Base-by-base conservation (phyloP, 352 stramenopile genomes). In the Globisporangium acanthophoron region DNA sequence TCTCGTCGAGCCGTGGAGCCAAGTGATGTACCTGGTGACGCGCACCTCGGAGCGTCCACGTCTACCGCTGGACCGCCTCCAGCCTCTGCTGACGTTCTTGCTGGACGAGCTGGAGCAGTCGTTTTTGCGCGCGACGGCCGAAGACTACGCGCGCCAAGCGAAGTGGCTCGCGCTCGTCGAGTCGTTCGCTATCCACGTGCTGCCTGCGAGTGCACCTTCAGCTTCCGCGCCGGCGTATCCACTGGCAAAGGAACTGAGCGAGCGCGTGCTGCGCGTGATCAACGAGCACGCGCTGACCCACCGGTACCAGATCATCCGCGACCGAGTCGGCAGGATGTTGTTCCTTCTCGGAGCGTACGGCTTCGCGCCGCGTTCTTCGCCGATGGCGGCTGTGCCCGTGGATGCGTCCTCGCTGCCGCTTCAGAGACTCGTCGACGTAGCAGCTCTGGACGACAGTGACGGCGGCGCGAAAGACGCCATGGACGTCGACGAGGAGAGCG, bases 221-320 rank as follows among this genome's bases (percentile, higher is more conserved):
- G 6, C 47, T 20, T 48, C 37, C 15, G 49, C 46, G 8, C 45
- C 39, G 16, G 46, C 47, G 11, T 51, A 44, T 18, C 39, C 52
- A 35, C 24, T 79, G 45, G 63, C 54, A 3, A 67, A 35, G 44
- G 59, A 70, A 47, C 66, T 74, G 51, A 59, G 56, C 44, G 48
- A 70, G 47, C 60, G 66, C 29, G 64, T 76, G 21, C 31, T 86
- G 8, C 51, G 51, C 13, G 71, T 87, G 12, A 73, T 89, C 49
- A 61, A 69, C 33, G 61, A 63, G 31, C 74, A 88, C 13, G 76
- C 73, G 0, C 52, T 92, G 46, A 64, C 75, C 0, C 83, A 92
- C 39, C 80, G 74, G 50, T 92, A 92, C 76, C 87, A 88, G 61
- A 90, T 90, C 54, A 87, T 92, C 16, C 78, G 83, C 21, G 80